Base-by-base conservation (phyloP, 331 rosid species). In the Acacia concinna region DNA sequence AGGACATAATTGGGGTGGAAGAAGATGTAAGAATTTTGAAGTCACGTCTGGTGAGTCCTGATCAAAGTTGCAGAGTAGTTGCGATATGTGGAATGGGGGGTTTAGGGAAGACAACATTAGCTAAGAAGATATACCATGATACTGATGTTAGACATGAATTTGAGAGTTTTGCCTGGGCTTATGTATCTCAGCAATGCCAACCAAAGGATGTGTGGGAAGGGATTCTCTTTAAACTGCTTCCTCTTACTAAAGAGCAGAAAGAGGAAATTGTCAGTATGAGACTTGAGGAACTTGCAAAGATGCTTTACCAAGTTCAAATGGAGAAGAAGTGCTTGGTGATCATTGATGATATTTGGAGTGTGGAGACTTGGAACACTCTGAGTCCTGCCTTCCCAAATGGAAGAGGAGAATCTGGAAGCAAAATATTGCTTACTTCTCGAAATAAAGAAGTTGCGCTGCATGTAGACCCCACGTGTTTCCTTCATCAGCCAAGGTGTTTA, bases 61-160 rank as follows among this genome's bases (percentile, higher is more conserved):
- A 28, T 15, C 68, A 68, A 20, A 8, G 49, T 7, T 67, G 68
- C 35, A 84, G 43, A 69, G 81, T 86, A 7, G 86, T 84, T 27
- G 82, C 89, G 18, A 79, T 86, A 38, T 88, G 91, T 72, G 89
- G 91, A 30, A 88, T 86, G 91, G 91, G 91, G 21, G 91, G 91
- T 73, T 54, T 88, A 27, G 91, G 91, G 38, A 86, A 88, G 44
- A 86, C 91, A 72, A 86, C 89, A 44, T 68, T 88, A 54, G 91
- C 89, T 4, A 88, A 86, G 64, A 68, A 81, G 52, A 79, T 86
- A 0, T 86, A 76, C 64, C 89, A 88, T 64, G 57, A 84, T 70
- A 27, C 31, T 69, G 30, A 38, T 5, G 81, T 83, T 2, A 81
- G 80, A 77, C 84, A 68, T 17, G 71, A 41, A 73, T 88, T 88